phyloP scores from a whole-genome alignment of 129 eudicot genomes.

The Apium graveolens region DNA sequence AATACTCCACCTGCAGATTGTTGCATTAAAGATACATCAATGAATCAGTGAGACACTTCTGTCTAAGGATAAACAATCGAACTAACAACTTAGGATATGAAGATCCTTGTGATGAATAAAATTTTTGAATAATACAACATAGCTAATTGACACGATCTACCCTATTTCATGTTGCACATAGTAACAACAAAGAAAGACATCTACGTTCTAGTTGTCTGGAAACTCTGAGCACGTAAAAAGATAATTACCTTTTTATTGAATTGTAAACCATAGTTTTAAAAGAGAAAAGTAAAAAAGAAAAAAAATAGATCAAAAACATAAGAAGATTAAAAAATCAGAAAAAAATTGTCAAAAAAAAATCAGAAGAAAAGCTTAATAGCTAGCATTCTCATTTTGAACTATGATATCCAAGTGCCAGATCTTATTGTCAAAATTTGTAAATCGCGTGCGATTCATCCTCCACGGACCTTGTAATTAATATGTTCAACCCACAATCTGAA shows the following conservation, averaged over 20 bases:
- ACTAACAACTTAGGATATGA: not conserved
- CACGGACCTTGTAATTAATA: not conserved
- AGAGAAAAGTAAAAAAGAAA: not conserved
- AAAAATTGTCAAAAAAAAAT: too few species aligned
- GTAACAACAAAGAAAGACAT: not conserved
- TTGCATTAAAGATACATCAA: slow-evolving; percentile 6
- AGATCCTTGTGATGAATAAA: not conserved
- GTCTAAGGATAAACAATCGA: not conserved
- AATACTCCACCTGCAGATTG: slow-evolving; percentile 81
- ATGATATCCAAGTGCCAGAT: not conserved
- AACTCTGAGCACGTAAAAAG: not conserved
- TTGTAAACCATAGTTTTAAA: not conserved
- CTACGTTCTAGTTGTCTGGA: not conserved
- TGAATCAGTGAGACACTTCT: not conserved
- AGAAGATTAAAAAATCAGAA: not conserved
- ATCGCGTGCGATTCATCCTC: not conserved
- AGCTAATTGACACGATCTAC: not conserved
- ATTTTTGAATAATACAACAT: not conserved
- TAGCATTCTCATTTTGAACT: not conserved
- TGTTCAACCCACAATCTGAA: not conserved
- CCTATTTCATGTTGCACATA: not conserved
- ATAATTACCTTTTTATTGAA: too few species aligned
- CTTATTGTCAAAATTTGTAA: not conserved
- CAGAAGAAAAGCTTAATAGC: not conserved
- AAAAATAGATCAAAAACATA: not conserved